These are phyloP conservation scores for Epicoccum nigrum DNA, from an alignment of 2,329 filamentous ascomycete species.

Conservation along the genomic window DNA sequence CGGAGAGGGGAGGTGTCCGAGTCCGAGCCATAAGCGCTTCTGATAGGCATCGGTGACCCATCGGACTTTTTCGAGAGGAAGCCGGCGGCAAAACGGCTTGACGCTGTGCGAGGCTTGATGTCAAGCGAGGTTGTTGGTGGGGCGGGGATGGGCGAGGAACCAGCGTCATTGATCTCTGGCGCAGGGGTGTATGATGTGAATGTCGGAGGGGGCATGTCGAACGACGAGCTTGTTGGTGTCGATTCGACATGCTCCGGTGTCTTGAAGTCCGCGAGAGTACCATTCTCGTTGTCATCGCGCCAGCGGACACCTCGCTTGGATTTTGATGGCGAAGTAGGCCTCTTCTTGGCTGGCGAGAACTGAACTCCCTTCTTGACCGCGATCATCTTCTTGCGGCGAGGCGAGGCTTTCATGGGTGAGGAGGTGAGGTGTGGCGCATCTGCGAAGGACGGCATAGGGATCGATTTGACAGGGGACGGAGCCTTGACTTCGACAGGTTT, in stretches of 20 bases:
- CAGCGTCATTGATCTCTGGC: conserved; percentile 38
- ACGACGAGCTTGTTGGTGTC: conserved; percentile 62
- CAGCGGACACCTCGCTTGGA: conserved; percentile 82
- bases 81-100: conserved; percentile 83
- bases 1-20: conserved; percentile 57
- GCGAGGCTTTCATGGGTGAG: conserved; percentile 77
- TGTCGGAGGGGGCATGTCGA: conserved; percentile 61
- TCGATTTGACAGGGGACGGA: conserved; percentile 55
- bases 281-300: conserved; percentile 89
- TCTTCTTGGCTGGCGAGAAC: conserved; percentile 84
- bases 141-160: conserved; percentile 64
- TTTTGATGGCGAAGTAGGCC: conserved; percentile 60
- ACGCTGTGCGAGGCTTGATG: conserved; percentile 55
- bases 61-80: conserved; percentile 73
- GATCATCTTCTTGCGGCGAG: conserved; percentile 74
- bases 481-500: conserved; percentile 57
- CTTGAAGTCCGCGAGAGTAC: conserved; percentile 86
- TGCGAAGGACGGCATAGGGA: conserved; percentile 37
- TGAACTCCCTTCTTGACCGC: conserved; percentile 72
- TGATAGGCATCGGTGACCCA: conserved; percentile 67
- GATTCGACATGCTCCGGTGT: conserved; percentile 75
- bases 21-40: conserved; percentile 65
- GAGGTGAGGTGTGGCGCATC: conserved; percentile 51
- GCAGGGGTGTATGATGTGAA: conserved; percentile 48
- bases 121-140: conserved; percentile 66